Percentiles rank a stretch among this genome's conserved stretches.
These are phyloP conservation scores for Ceratocystiopsis minuta DNA, from an alignment of 2,329 filamentous ascomycete genomes.

Conservation along the genomic window DNA sequence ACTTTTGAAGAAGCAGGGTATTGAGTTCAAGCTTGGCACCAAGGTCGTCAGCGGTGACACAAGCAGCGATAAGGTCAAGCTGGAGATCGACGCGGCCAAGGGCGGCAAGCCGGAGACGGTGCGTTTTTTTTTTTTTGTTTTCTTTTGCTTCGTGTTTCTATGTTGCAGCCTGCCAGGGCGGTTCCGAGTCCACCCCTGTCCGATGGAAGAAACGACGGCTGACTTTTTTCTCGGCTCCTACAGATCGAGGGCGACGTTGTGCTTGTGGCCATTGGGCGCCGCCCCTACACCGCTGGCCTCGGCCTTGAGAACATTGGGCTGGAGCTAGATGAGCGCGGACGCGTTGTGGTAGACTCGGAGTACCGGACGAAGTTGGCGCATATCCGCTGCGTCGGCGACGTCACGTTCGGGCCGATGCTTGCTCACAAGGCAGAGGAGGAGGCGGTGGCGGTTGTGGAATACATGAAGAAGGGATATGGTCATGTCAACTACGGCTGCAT, in stretches of 20 bases:
- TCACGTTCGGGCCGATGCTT: constrained; percentile 95
- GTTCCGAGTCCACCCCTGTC: neutral
- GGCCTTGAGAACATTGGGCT: constrained; percentile 87
- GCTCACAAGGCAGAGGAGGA: constrained; percentile 99
- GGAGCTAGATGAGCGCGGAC: constrained; percentile 81
- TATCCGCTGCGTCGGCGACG: constrained; percentile 91
- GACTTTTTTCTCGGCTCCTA: neutral
- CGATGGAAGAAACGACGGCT: too few relatives aligned
- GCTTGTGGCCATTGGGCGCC: constrained; percentile 87
- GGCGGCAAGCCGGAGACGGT: constrained; percentile 88
- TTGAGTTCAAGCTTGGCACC: constrained; percentile 96
- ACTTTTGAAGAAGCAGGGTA: constrained; percentile 85
- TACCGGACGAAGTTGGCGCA: constrained; percentile 96
- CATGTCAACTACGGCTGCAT: constrained; percentile 99
- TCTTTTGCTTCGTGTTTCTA: neutral
- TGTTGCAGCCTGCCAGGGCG: neutral
- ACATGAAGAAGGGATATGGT: constrained; percentile 92
- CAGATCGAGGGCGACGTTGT: constrained; percentile 89
- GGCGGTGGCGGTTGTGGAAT: constrained; percentile 84
- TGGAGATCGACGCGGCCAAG: constrained; percentile 82
- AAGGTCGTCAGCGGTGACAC: constrained; percentile 82
- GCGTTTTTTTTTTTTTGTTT: constrained; percentile 17
- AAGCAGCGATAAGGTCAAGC: constrained; percentile 57
- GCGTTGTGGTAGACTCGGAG: constrained; percentile 92
- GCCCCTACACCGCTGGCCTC: constrained; percentile 82